Evolutionary conservation across 2,329 filamentous ascomycete genomes (phyloP).

Genomic region (Bipolaris victoriae): DNA sequence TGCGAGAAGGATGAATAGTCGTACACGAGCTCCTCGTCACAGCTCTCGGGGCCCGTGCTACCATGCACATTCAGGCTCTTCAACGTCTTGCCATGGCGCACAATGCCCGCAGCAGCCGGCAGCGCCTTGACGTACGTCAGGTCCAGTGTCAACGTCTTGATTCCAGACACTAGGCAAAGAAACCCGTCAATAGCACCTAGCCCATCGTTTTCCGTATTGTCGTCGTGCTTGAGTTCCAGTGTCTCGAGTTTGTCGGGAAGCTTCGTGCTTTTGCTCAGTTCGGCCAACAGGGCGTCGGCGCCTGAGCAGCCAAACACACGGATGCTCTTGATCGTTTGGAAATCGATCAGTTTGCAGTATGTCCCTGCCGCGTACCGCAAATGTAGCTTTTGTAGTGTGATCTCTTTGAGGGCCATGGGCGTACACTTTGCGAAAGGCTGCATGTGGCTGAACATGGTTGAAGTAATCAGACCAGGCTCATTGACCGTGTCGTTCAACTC

Average conservation of each 20-base stretch:
- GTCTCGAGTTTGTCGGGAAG: conserved; percentile 54
- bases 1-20: conserved; percentile 52
- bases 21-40: conserved; percentile 54
- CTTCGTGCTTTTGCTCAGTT: conserved; percentile 54
- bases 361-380: conserved; percentile 56
- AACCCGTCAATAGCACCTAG: conserved; percentile 56
- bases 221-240: conserved; percentile 56
- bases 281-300: conserved; percentile 55
- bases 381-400: conserved; percentile 54
- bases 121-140: conserved; percentile 50
- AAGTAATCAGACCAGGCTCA: conserved; percentile 54
- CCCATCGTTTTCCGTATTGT: conserved; percentile 56
- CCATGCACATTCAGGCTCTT: conserved; percentile 54
- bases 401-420: conserved; percentile 52
- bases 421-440: conserved; percentile 55
- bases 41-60: conserved; percentile 42
- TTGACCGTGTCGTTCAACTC: conserved; percentile 57
- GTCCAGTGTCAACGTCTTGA: conserved; percentile 54
- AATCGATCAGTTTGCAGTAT: conserved; percentile 57
- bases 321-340: conserved; percentile 52
- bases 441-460: conserved; percentile 56
- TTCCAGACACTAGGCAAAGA: conserved; percentile 54
- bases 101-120: conserved; percentile 52
- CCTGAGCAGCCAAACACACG: conserved; percentile 54
- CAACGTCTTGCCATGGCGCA: conserved; percentile 55